These are phyloP conservation scores for Dentipellis fragilis DNA, from an alignment of 768 basidiomycete genomes.

Conservation along the genomic window DNA sequence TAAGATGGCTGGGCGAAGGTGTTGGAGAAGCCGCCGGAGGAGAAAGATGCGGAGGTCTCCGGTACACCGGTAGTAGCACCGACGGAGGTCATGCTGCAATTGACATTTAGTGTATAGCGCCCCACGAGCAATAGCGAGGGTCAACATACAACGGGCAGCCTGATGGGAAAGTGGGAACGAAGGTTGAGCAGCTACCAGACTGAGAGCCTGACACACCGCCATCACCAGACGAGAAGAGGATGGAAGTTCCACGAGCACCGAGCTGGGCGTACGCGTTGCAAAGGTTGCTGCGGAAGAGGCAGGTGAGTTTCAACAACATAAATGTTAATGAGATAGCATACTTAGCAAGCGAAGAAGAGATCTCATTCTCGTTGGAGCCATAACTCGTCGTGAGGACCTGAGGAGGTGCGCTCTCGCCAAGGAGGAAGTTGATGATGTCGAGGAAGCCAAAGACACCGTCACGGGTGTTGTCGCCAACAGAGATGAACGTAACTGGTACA, in stretches of 20 bases:
- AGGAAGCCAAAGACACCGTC: conserved; percentile 16
- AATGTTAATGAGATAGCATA: not conserved
- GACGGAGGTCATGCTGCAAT: conserved; percentile 12
- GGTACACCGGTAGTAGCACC: conserved; percentile 23
- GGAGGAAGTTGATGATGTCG: conserved; percentile 10
- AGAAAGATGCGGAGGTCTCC: conserved; percentile 18
- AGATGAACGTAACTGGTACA: conserved; percentile 19
- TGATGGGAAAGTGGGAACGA: conserved; percentile 15
- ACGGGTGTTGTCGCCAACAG: conserved; percentile 14
- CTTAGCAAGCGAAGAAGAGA: conserved; percentile 4
- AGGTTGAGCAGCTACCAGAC: conserved; percentile 8
- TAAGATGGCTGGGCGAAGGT: conserved; percentile 15
- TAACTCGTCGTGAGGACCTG: conserved; percentile 11
- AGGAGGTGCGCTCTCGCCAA: conserved; percentile 7
- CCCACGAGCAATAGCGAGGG: not conserved
- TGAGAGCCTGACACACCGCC: conserved; percentile 15
- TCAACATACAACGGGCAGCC: conserved; percentile 11
- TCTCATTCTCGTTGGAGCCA: conserved; percentile 4
- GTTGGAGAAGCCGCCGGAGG: conserved; percentile 16
- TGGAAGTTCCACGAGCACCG: conserved; percentile 8
- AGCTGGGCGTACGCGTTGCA: conserved; percentile 13
- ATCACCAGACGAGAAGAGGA: conserved; percentile 15
- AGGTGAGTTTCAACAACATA: not conserved
- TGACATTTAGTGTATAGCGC: not conserved
- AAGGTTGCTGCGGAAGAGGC: conserved; percentile 4